phyloP scores from a whole-genome alignment of 2,329 filamentous ascomycete genomes.

The Delphinella strobiligena region DNA sequence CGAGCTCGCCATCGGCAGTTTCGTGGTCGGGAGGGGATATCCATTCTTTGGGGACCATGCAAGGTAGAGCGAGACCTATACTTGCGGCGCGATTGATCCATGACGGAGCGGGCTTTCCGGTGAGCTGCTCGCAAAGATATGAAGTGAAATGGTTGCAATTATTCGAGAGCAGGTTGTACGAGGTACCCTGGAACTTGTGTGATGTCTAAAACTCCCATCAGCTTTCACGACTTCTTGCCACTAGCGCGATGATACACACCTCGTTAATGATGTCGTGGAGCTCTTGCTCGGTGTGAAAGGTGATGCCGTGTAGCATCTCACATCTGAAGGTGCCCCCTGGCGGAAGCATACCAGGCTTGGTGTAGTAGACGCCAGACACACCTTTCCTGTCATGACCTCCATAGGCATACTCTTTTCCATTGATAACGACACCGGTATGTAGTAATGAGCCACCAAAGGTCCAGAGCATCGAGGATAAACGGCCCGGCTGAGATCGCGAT shows the following conservation, averaged over 20 bases:
- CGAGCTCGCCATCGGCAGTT: constrained; percentile 55
- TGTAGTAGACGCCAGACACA: constrained; percentile 74
- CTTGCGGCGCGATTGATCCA: constrained; percentile 80
- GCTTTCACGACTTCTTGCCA: too few species aligned
- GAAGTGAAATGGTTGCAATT: constrained; percentile 88
- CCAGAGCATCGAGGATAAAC: constrained; percentile 67
- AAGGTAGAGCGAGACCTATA: constrained; percentile 69
- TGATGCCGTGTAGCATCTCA: constrained; percentile 69
- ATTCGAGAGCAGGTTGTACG: constrained; percentile 69
- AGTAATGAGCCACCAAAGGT: constrained; percentile 63
- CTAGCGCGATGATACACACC: too few species aligned
- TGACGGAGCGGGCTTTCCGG: constrained; percentile 53
- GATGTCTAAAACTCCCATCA: too few species aligned
- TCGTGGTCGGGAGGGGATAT: constrained; percentile 67
- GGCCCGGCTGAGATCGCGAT: constrained; percentile 46
- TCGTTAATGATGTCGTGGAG: constrained; percentile 57
- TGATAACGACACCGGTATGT: constrained; percentile 74
- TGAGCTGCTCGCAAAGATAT: constrained; percentile 61
- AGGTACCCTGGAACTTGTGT: constrained; percentile 59
- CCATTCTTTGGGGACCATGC: constrained; percentile 73
- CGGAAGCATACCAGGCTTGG: constrained; percentile 54
- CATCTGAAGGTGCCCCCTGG: constrained; percentile 66
- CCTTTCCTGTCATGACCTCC: constrained; percentile 63
- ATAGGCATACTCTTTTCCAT: constrained; percentile 71
- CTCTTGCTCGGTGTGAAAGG: constrained; percentile 54